Evolutionary conservation across 2,329 filamentous ascomycete species (phyloP).

Genomic region (Microdochium bolleyi): DNA sequence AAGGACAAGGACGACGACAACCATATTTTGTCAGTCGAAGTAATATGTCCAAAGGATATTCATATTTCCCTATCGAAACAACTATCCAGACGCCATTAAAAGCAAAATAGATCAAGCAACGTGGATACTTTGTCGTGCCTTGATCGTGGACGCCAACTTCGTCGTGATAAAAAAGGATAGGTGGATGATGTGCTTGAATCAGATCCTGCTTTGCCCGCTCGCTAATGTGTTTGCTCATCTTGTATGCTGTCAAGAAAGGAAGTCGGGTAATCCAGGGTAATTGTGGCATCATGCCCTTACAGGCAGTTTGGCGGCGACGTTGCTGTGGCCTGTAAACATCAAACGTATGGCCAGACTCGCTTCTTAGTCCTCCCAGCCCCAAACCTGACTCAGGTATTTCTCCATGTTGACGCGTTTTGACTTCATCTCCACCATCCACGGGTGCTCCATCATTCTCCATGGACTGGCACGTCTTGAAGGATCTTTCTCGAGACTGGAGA

Average conservation of each 20-base stretch:
- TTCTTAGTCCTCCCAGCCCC: slow-evolving; percentile 75
- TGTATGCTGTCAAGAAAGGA: not conserved
- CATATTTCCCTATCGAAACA: not conserved
- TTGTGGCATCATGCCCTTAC: too few relatives aligned
- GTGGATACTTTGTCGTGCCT: not conserved
- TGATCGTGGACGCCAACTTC: too few relatives aligned
- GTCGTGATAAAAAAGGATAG: not conserved
- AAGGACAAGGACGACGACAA: too few relatives aligned
- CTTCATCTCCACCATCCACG: slow-evolving; percentile 97
- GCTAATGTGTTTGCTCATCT: not conserved
- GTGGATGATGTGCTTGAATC: not conserved
- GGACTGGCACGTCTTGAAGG: slow-evolving; percentile 79
- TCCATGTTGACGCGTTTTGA: slow-evolving; percentile 96
- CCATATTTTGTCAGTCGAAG: too few relatives aligned
- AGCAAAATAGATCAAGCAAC: not conserved
- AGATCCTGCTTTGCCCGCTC: not conserved
- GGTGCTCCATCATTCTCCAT: slow-evolving; percentile 98
- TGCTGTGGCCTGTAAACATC: not conserved
- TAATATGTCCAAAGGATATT: not conserved
- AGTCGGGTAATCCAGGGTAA: not conserved
- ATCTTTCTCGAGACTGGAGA: slow-evolving; percentile 81
- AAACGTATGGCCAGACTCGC: not conserved
- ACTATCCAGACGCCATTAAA: not conserved
- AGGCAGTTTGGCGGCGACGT: not conserved
- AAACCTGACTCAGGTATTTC: slow-evolving; percentile 87